Conservation (phyloP, 306 rosid genomes). For the Sophora flavescens region DNA sequence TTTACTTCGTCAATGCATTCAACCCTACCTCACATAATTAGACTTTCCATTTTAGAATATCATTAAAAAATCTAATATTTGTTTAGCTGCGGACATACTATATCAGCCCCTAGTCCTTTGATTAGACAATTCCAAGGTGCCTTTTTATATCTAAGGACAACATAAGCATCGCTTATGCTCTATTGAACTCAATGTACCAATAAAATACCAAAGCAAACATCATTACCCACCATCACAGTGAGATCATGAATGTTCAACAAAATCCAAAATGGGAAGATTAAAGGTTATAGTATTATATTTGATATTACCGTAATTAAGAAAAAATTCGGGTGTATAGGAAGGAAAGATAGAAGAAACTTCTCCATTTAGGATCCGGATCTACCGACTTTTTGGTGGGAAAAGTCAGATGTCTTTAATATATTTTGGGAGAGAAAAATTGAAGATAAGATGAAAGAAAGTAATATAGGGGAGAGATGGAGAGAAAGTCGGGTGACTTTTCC, state of each 20-base stretch:
- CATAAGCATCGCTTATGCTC: slow-evolving; percentile 22
- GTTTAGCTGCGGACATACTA: slow-evolving; percentile 33
- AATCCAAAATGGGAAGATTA: slow-evolving; percentile 23
- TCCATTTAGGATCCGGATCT: too few species aligned
- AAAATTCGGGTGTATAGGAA: background rate
- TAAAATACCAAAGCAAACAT: slow-evolving; percentile 42
- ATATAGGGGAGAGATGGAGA: too few species aligned
- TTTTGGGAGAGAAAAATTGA: too few species aligned
- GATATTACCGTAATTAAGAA: background rate
- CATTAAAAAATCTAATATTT: background rate
- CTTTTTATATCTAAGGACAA: background rate
- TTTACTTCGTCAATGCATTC: background rate
- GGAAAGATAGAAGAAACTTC: slow-evolving; percentile 11
- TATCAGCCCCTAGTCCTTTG: slow-evolving; percentile 4
- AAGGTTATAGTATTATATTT: background rate
- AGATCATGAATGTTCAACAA: slow-evolving; percentile 32
- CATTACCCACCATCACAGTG: slow-evolving; percentile 37
- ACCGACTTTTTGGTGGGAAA: too few species aligned
- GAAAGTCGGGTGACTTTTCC: too few species aligned
- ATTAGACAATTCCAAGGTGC: slow-evolving; percentile 40
- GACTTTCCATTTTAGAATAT: background rate
- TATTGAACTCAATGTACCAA: slow-evolving; percentile 49
- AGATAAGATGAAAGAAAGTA: too few species aligned
- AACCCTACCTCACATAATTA: background rate
- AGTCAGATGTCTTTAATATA: too few species aligned